A percentile compares a stretch with the other conserved stretches of the same genome.
Conservation (phyloP, 2,329 filamentous ascomycete species). For the Neofusicoccum umdonicola region DNA sequence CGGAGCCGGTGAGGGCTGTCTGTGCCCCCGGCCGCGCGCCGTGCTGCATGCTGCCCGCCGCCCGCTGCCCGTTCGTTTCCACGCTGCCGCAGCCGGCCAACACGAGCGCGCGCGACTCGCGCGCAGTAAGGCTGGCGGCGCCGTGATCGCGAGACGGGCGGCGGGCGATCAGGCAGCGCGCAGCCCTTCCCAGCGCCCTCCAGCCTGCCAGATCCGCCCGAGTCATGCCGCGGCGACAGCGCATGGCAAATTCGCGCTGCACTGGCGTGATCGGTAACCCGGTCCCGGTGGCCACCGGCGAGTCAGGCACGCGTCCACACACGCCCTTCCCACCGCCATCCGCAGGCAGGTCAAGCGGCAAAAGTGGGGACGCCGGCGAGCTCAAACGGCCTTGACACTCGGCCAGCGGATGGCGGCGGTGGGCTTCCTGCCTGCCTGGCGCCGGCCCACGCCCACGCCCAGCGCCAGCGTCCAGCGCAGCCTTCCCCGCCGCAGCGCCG, state of each 20-base stretch:
- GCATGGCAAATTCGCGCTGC: constrained; percentile 12
- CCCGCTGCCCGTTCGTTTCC: not conserved
- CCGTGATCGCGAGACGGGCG: not conserved
- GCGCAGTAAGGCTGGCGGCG: constrained; percentile 5
- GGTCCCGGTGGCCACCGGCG: constrained; percentile 8
- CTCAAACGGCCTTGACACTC: constrained; percentile 15
- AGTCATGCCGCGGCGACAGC: constrained; percentile 10
- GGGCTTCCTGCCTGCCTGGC: not conserved
- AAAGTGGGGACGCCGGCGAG: constrained; percentile 7
- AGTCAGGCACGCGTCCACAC: constrained; percentile 15
- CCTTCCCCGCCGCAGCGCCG: constrained; percentile 3
- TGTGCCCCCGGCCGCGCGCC: not conserved
- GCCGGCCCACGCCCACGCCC: not conserved
- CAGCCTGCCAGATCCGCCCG: not conserved
- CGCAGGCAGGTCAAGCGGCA: constrained; percentile 19
- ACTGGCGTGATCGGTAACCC: constrained; percentile 10
- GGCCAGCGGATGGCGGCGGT: constrained; percentile 2
- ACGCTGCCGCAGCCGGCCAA: not conserved
- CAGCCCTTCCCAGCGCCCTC: not conserved
- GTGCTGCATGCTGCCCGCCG: not conserved
- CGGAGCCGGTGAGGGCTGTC: not conserved
- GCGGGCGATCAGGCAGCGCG: not conserved
- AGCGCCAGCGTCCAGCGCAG: not conserved
- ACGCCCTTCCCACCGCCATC: constrained; percentile 17
- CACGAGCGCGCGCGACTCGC: not conserved